These are phyloP conservation scores for Blastosporella zonata DNA, from an alignment of 1,284 basidiomycete species.

Conservation along the genomic window DNA sequence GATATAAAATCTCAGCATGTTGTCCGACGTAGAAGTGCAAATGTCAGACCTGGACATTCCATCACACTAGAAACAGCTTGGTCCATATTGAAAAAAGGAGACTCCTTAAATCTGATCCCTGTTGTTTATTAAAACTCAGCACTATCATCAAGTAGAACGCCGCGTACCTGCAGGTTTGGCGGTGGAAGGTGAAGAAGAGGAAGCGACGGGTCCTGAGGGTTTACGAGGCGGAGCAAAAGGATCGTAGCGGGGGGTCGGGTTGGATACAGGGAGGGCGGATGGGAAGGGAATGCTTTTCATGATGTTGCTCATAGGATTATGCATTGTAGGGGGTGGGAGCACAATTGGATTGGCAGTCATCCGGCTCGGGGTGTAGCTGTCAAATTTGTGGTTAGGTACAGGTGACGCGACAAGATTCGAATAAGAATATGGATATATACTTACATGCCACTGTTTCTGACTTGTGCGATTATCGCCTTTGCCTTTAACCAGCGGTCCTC, in stretches of 20 bases:
- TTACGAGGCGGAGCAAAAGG: constrained; percentile 60
- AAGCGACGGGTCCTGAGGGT: constrained; percentile 22
- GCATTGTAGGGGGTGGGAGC: constrained; percentile 22
- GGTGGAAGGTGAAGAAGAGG: constrained; percentile 30
- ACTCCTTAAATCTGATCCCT: constrained; percentile 76
- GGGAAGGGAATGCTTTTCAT: constrained; percentile 26
- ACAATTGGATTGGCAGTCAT: constrained; percentile 23
- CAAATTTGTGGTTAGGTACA: neutral
- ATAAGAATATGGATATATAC: constrained; percentile 28
- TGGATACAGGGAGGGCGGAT: constrained; percentile 25
- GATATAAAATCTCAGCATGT: constrained; percentile 15
- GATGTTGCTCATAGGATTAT: constrained; percentile 23
- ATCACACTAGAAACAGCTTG: constrained; percentile 59
- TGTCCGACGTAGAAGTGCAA: neutral
- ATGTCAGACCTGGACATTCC: constrained; percentile 66
- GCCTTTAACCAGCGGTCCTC: constrained; percentile 66
- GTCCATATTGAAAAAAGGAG: constrained; percentile 74
- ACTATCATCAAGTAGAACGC: neutral
- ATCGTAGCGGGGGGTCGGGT: constrained; percentile 47
- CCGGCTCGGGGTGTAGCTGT: constrained; percentile 32
- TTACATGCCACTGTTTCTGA: constrained; percentile 59
- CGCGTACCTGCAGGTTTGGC: constrained; percentile 30
- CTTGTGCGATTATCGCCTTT: constrained; percentile 58
- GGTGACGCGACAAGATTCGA: neutral
- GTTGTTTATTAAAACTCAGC: constrained; percentile 14